Percentiles rank a stretch among this genome's conserved stretches.
Evolutionary conservation across 2,329 filamentous ascomycete species (phyloP).

Genomic region (Aspergillus glaucus): DNA sequence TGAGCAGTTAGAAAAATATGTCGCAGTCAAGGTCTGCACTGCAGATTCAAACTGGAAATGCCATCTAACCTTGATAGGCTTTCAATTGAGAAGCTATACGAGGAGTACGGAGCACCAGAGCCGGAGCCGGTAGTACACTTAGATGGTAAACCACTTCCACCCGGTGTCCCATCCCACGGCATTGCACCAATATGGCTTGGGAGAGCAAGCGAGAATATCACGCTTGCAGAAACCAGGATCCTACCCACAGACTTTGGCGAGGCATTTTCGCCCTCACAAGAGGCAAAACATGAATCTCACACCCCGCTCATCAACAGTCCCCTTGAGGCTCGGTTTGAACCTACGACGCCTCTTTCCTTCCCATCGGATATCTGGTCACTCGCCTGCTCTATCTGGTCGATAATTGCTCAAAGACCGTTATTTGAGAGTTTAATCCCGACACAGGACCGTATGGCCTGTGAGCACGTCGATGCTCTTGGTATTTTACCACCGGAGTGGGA

Average conservation of each 20-base stretch:
- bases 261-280: constrained; percentile 24
- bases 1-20: constrained; percentile 13
- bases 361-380: constrained; percentile 39
- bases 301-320: constrained; percentile 25
- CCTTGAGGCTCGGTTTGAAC: constrained; percentile 34
- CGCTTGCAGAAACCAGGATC: constrained; percentile 20
- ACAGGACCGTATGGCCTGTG: constrained; percentile 22
- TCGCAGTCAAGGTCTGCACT: constrained; percentile 23
- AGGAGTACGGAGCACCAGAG: constrained; percentile 15
- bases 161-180: constrained; percentile 24
- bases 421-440: constrained; percentile 23
- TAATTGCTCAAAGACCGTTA: constrained; percentile 27
- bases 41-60: constrained; percentile 17
- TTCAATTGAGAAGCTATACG: constrained; percentile 13
- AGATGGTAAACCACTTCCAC: constrained; percentile 17
- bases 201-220: constrained; percentile 23
- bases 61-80: constrained; percentile 13
- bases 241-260: constrained; percentile 33
- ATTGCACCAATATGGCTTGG: constrained; percentile 32
- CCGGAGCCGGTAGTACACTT: constrained; percentile 13
- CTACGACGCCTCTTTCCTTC: constrained; percentile 26
- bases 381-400: constrained; percentile 30
- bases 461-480: constrained; percentile 29
- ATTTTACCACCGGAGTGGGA: constrained; percentile 21
- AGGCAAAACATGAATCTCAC: constrained; percentile 19